Conservation (phyloP, 495 filamentous ascomycete species). For the Aspergillus sclerotioniger region DNA sequence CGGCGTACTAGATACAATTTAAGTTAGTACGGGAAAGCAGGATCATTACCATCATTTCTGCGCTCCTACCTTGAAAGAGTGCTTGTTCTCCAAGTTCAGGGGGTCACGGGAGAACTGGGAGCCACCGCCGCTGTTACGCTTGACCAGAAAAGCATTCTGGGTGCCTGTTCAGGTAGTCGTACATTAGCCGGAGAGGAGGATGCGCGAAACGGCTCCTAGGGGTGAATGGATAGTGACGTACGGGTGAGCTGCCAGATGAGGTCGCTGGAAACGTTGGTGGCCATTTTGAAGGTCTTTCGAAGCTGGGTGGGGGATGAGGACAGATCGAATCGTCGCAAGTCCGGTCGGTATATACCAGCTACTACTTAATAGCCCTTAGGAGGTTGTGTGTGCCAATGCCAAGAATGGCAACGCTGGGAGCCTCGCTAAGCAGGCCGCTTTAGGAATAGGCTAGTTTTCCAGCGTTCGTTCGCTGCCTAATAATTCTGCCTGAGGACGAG, state of each 20-base stretch:
- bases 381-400: conserved; percentile 37
- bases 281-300: conserved; percentile 37
- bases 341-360: conserved; percentile 13
- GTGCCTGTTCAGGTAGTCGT: conserved; percentile 51
- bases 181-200: conserved; percentile 20
- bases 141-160: conserved; percentile 83
- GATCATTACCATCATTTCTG: conserved; percentile 1
- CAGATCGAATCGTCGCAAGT: conserved; percentile 29
- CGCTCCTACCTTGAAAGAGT: conserved; percentile 76
- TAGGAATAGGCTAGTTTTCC: conserved; percentile 29
- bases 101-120: conserved; percentile 90
- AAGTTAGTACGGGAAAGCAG: conserved; percentile 3
- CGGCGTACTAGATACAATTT: conserved; percentile 64
- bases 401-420: conserved; percentile 24
- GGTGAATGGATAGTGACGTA: conserved; percentile 48
- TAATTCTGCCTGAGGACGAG: conserved; percentile 14
- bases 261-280: conserved; percentile 73
- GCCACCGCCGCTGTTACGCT: conserved; percentile 73
- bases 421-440: conserved; percentile 46
- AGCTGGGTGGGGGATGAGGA: conserved; percentile 24
- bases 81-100: conserved; percentile 84
- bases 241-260: conserved; percentile 88
- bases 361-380: conserved; percentile 15
- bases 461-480: not conserved
- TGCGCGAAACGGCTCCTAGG: not conserved